Percentiles rank a stretch among this genome's conserved stretches.
Evolutionary conservation across 208 protist species (phyloP).

Genomic region (Strigomonas oncopelti): DNA sequence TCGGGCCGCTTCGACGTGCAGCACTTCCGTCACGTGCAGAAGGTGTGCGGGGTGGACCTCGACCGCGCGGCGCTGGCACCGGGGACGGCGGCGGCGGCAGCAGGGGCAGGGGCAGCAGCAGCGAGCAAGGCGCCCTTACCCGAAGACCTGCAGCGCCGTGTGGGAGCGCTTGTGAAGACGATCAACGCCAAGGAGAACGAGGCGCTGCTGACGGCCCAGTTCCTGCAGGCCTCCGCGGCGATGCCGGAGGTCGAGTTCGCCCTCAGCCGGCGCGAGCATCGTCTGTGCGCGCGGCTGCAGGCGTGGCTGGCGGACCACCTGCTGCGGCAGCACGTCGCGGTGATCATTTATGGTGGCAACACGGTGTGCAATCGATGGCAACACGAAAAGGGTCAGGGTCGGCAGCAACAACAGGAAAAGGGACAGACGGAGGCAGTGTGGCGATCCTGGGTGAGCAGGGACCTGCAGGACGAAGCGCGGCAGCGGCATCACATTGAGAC

Average conservation of each 20-base stretch:
- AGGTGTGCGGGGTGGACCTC: conserved; percentile 74
- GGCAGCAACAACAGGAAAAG: background rate
- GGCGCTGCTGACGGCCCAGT: conserved; percentile 42
- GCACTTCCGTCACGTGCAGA: conserved; percentile 60
- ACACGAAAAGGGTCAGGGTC: background rate
- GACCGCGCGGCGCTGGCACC: conserved; percentile 15
- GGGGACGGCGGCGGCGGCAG: background rate
- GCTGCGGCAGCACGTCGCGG: conserved; percentile 40
- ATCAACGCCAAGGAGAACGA: conserved; percentile 55
- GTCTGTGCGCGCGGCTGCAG: conserved; percentile 38
- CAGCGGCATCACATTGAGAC: conserved; percentile 39
- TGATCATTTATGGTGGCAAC: conserved; percentile 58
- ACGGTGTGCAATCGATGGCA: background rate
- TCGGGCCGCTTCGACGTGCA: conserved; percentile 74
- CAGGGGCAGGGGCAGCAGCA: background rate
- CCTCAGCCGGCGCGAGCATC: conserved; percentile 39
- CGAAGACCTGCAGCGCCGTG: conserved; percentile 25
- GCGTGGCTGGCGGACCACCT: conserved; percentile 41
- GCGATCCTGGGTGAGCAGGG: conserved; percentile 4
- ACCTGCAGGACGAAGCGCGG: conserved; percentile 12
- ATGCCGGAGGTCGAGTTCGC: conserved; percentile 75
- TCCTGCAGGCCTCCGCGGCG: conserved; percentile 54
- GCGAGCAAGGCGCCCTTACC: conserved; percentile 13
- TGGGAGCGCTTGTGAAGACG: conserved; percentile 31
- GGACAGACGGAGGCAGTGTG: background rate